Evolutionary conservation across 2,329 filamentous ascomycete genomes (phyloP), one percentile per base, ranked within the genome.

Genomic region (Aureobasidium mangrovei): DNA sequence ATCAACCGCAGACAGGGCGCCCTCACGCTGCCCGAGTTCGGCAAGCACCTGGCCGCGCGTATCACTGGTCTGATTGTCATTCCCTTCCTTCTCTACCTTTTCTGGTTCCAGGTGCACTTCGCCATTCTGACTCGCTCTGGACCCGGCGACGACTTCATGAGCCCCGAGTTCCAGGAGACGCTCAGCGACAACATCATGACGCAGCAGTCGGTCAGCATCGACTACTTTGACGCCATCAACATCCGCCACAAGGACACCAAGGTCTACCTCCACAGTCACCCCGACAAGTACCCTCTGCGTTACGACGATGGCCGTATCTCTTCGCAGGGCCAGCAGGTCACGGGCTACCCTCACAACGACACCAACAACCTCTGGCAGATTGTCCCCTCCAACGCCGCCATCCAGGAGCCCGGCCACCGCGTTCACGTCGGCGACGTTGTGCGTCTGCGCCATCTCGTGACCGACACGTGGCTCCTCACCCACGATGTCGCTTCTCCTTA

Each of bases 61-160:
- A 81, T 84, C n/a, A 76, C 94, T 60, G 91, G 87, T 10, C 77
- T 98, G 54, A 88, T 97, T 63, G 69, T 95, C 61, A 81, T 97
- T 61, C 93, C 93, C 10, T 96, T 98, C 77, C 77, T 97, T 65
- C 94, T 98, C 73, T 98, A 98, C 72, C 81, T 98, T 44, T 97
- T 98, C 79, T 98, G 93, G 93, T 98, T 98, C 84, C 93, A 98
- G 78, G 91, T 98, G 31, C 93, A 98, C 74, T 98, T 98, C 70
- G 79, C 88, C 42, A 88, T 98, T 63, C 79, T 98, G 59, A 85
- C 75, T 61, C 81, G 85, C 57, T 97, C 93, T 51, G 93, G 93
- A 35, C 91, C 93, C 42, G 93, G 93, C 53, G 93, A 98, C 67
- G 91, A 97, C 66, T 98, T 98, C 74, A 98, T 98, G 93, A 90